A percentile compares a stretch with the other conserved stretches of the same genome.
Evolutionary conservation across 2,329 filamentous ascomycete genomes (phyloP).

Genomic region (Colletotrichum phormii): DNA sequence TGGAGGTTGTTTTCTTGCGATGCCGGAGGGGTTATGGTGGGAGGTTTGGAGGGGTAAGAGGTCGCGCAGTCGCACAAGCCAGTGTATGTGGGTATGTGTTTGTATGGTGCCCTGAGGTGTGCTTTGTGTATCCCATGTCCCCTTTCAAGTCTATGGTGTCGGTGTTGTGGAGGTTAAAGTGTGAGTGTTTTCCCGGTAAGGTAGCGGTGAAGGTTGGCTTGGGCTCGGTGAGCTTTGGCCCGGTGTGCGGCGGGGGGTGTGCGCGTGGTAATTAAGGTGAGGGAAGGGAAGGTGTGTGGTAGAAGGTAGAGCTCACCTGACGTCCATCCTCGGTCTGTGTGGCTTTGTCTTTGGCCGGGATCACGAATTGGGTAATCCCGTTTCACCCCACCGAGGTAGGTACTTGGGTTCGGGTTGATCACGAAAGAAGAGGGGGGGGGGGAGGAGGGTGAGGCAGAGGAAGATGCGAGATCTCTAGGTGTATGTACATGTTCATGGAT

Average conservation of each 20-base stretch:
- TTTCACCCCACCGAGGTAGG: neutral
- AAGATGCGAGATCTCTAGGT: neutral
- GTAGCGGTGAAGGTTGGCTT: neutral
- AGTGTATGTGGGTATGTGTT: neutral
- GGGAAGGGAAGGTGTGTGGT: neutral
- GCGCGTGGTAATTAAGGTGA: no score
- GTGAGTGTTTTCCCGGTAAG: neutral
- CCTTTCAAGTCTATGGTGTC: no score
- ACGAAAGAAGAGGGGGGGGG: no score
- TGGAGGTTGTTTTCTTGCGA: no score
- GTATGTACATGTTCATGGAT: neutral
- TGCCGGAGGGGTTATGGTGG: no score
- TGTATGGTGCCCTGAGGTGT: neutral
- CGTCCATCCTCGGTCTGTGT: neutral
- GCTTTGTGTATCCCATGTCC: no score
- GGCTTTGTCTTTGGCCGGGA: slow-evolving; percentile 1
- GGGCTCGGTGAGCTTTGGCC: slow-evolving; percentile 23
- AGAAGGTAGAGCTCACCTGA: slow-evolving; percentile 13
- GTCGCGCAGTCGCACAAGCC: neutral
- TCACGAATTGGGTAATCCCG: slow-evolving; percentile 21
- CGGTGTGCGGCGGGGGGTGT: neutral
- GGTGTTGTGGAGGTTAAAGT: no score
- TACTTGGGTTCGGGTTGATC: neutral
- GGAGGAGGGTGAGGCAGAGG: neutral
- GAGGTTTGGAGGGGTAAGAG: neutral